A percentile compares a stretch with the other conserved stretches of the same genome.
phyloP scores from a whole-genome alignment of 495 filamentous ascomycete species.

The Penicillium ochrochloron region DNA sequence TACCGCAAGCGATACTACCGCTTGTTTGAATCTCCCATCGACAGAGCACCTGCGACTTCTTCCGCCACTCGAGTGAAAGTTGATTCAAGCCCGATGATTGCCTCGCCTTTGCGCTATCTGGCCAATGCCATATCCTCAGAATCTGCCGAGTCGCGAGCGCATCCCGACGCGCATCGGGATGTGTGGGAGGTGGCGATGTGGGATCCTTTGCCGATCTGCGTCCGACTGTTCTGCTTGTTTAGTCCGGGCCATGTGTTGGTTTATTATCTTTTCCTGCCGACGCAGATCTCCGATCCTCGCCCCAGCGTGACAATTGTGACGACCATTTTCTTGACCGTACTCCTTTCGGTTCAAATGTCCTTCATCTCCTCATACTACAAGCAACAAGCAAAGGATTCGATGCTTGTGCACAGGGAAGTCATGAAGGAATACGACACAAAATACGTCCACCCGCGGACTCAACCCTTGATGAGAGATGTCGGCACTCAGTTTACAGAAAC shows the following conservation, averaged over 20 bases:
- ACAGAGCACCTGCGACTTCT: conserved; percentile 73
- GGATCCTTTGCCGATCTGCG: conserved; percentile 84
- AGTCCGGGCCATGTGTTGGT: conserved; percentile 89
- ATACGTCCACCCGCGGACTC: conserved; percentile 87
- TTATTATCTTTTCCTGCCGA: conserved; percentile 85
- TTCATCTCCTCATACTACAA: conserved; percentile 71
- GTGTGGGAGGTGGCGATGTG: conserved; percentile 95
- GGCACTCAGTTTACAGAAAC: conserved; percentile 68
- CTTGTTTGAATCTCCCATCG: conserved; percentile 85
- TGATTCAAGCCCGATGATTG: conserved; percentile 78
- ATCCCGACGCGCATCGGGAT: conserved; percentile 82
- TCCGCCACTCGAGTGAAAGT: conserved; percentile 90
- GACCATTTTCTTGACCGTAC: conserved; percentile 67
- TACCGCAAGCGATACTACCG: conserved; percentile 83
- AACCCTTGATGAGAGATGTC: conserved; percentile 81
- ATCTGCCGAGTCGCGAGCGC: conserved; percentile 72
- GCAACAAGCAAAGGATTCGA: conserved; percentile 83
- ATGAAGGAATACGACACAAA: conserved; percentile 95
- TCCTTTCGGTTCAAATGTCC: conserved; percentile 79
- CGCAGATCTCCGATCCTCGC: conserved; percentile 71
- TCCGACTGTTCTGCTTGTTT: conserved; percentile 87
- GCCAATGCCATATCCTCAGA: conserved; percentile 64
- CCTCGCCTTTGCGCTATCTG: conserved; percentile 80
- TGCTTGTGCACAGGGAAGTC: conserved; percentile 87
- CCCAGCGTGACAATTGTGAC: conserved; percentile 86